These are phyloP conservation scores for Cladophialophora carrionii DNA, from an alignment of 2,329 filamentous ascomycete genomes.

Conservation along the genomic window DNA sequence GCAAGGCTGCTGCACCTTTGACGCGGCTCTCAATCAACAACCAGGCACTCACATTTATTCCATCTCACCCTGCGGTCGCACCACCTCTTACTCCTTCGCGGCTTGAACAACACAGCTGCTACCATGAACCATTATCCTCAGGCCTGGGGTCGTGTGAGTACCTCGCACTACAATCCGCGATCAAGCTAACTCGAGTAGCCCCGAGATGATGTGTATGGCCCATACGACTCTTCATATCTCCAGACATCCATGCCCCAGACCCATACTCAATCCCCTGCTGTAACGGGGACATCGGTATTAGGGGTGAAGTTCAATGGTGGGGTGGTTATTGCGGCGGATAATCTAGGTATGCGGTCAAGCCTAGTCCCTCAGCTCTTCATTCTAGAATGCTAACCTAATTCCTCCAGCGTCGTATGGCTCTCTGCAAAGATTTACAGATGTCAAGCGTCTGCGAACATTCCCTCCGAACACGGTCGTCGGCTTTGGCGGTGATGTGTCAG, in stretches of 20 bases:
- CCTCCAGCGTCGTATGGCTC: conserved; percentile 89
- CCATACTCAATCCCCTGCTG: conserved; percentile 88
- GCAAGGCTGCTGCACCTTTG: conserved; percentile 29
- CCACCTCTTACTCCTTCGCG: neutral
- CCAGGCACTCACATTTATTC: neutral
- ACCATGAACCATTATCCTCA: conserved; percentile 68
- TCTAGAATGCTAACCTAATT: conserved; percentile 12
- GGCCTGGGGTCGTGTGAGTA: conserved; percentile 66
- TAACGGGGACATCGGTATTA: conserved; percentile 94
- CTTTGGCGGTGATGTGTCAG: conserved; percentile 94
- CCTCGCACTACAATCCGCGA: conserved; percentile 17
- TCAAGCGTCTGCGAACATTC: conserved; percentile 91
- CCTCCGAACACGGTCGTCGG: conserved; percentile 82
- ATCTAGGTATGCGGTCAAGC: conserved; percentile 68
- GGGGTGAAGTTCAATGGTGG: conserved; percentile 95
- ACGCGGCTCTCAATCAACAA: conserved; percentile 22
- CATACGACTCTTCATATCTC: conserved; percentile 87
- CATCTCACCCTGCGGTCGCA: neutral
- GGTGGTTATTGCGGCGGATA: conserved; percentile 95
- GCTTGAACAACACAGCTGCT: neutral
- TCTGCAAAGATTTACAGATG: conserved; percentile 91
- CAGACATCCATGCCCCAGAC: conserved; percentile 70
- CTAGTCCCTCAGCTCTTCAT: conserved; percentile 8
- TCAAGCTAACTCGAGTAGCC: conserved; percentile 64
- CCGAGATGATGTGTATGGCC: conserved; percentile 93